phyloP scores from a whole-genome alignment of 169 alveolate species.

The Babesia caballi region DNA sequence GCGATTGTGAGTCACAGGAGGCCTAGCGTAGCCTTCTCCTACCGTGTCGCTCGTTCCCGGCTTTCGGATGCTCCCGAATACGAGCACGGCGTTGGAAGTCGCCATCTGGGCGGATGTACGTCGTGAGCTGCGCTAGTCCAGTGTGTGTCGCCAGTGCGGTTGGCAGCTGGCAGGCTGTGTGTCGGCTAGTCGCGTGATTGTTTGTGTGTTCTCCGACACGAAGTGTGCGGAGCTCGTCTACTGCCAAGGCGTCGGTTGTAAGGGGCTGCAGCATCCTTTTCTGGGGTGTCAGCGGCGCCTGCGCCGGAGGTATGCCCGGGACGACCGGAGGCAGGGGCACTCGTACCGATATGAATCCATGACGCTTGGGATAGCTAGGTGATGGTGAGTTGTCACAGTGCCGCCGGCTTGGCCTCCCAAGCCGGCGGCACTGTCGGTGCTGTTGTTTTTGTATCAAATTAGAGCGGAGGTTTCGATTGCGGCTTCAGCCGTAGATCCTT shows the following conservation, averaged over 20 bases:
- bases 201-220: too few species aligned
- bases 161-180: too few species aligned
- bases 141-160: not conserved
- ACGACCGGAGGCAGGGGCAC: not conserved
- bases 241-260: too few species aligned
- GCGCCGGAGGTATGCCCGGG: not conserved
- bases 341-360: too few species aligned
- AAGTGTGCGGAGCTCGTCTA: too few species aligned
- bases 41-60: conserved; percentile 52
- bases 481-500: conserved; percentile 91
- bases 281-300: not conserved
- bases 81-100: conserved; percentile 33
- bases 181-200: not conserved
- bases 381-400: too few species aligned
- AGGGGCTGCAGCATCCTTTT: too few species aligned
- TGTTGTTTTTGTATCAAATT: conserved; percentile 1
- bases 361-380: too few species aligned
- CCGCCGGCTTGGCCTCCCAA: too few species aligned
- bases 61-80: conserved; percentile 49
- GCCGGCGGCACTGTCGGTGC: too few species aligned
- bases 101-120: conserved; percentile 36
- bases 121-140: conserved; percentile 3
- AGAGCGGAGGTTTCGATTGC: not conserved
- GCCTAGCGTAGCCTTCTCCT: not conserved
- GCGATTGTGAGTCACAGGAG: not conserved